phyloP scores from a whole-genome alignment of 1,139 yeast species.

The Geotrichum macrosporum region DNA sequence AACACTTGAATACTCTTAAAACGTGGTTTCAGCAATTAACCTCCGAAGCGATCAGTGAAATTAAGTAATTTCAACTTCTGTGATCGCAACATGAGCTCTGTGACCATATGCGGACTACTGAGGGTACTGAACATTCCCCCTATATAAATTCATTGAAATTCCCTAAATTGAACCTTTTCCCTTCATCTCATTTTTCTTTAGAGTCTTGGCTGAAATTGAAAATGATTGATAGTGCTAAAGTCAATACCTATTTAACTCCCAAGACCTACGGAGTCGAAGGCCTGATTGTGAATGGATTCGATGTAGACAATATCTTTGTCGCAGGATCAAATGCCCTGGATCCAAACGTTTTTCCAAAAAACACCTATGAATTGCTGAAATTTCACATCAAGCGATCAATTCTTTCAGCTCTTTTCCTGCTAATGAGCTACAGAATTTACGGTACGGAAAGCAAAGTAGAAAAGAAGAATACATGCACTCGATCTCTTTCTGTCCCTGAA shows the following conservation, averaged over 20 bases:
- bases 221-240: too few species aligned
- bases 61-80: too few species aligned
- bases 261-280: slow-evolving; percentile 31
- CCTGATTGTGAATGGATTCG: slow-evolving; percentile 27
- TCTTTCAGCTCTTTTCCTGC: slow-evolving; percentile 15
- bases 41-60: too few species aligned
- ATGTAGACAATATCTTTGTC: slow-evolving; percentile 28
- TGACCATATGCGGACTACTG: too few species aligned
- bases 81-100: too few species aligned
- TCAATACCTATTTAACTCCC: slow-evolving; percentile 23
- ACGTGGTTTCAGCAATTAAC: too few species aligned
- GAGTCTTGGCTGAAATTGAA: too few species aligned
- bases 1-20: too few species aligned
- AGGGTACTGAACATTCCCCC: too few species aligned
- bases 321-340: slow-evolving; percentile 30
- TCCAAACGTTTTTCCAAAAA: slow-evolving; percentile 21
- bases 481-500: background rate
- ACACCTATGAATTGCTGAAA: slow-evolving; percentile 27
- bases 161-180: too few species aligned
- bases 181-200: too few species aligned
- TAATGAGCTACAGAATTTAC: slow-evolving; percentile 7
- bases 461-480: background rate
- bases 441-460: background rate
- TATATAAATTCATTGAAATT: too few species aligned
- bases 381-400: slow-evolving; percentile 27